A percentile compares a stretch with the other conserved stretches of the same genome.
Evolutionary conservation across 1,284 basidiomycete species (phyloP).

Genomic region (Puccinia horiana): DNA sequence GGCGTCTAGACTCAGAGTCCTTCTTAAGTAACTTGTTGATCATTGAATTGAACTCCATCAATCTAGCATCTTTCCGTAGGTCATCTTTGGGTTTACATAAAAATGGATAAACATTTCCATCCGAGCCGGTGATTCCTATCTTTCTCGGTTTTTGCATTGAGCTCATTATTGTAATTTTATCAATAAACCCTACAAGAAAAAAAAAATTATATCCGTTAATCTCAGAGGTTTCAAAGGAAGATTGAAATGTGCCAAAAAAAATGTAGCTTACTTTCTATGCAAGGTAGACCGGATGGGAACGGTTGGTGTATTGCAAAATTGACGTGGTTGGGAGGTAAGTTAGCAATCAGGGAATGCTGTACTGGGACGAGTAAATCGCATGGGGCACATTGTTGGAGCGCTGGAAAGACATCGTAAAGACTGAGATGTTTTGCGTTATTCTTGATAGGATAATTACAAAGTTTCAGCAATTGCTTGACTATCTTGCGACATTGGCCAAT

Average conservation of each 20-base stretch:
- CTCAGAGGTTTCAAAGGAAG: not conserved
- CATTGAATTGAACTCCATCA: slow-evolving; percentile 98
- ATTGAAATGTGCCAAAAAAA: too few species aligned
- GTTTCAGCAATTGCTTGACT: slow-evolving; percentile 69
- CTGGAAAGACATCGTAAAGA: slow-evolving; percentile 70
- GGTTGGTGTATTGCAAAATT: slow-evolving; percentile 73
- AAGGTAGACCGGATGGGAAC: slow-evolving; percentile 76
- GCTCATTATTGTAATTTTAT: slow-evolving; percentile 86
- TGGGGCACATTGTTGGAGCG: slow-evolving; percentile 66
- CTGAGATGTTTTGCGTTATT: slow-evolving; percentile 63
- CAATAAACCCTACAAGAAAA: slow-evolving; percentile 67
- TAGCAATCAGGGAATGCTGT: slow-evolving; percentile 89
- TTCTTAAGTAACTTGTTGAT: slow-evolving; percentile 96
- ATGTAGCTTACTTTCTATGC: slow-evolving; percentile 73
- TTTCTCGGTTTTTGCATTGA: slow-evolving; percentile 92
- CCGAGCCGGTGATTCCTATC: slow-evolving; percentile 77
- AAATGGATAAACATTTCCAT: slow-evolving; percentile 85
- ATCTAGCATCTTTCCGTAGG: slow-evolving; percentile 89
- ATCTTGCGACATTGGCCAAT: slow-evolving; percentile 64
- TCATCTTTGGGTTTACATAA: slow-evolving; percentile 98
- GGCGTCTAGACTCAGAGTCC: slow-evolving; percentile 74
- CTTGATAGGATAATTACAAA: slow-evolving; percentile 68
- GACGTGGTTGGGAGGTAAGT: slow-evolving; percentile 73
- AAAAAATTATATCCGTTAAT: not conserved
- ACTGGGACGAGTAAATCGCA: slow-evolving; percentile 81